These are phyloP conservation scores for Allium fistulosum DNA, from an alignment of 106 monocot species.

Conservation along the genomic window DNA sequence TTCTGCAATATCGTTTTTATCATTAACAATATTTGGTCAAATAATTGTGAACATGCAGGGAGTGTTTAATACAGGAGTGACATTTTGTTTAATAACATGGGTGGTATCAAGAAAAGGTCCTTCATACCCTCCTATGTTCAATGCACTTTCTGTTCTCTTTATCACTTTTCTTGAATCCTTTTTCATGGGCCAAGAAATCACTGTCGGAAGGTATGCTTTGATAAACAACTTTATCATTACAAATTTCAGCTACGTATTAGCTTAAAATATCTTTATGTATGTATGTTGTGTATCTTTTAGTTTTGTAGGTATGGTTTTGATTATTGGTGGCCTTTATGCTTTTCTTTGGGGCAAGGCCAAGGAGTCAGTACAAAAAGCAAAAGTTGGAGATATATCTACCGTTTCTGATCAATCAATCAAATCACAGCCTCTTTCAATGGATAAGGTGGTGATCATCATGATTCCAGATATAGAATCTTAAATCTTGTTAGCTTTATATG, in stretches of 20 bases:
- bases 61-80: constrained; percentile 28
- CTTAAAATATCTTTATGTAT: neutral
- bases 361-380: neutral
- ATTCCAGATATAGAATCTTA: too few relatives aligned
- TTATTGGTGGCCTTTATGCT: constrained; percentile 14
- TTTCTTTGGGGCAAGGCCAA: constrained; percentile 17
- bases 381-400: neutral
- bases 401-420: neutral
- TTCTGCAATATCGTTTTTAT: neutral
- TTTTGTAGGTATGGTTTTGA: constrained; percentile 13
- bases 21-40: neutral
- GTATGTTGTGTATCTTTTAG: neutral
- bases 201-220: constrained; percentile 29
- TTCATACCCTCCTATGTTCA: constrained; percentile 30
- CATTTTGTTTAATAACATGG: constrained; percentile 32
- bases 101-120: constrained; percentile 23
- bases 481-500: too few relatives aligned
- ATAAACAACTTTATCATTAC: neutral
- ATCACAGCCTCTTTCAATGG: too few relatives aligned
- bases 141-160: constrained; percentile 33
- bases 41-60: constrained; percentile 12
- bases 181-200: constrained; percentile 34
- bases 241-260: neutral
- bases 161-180: constrained; percentile 21
- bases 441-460: too few relatives aligned